Evolutionary conservation across 2,329 filamentous ascomycete genomes (phyloP).

Genomic region (Ophiosphaerella narmari): DNA sequence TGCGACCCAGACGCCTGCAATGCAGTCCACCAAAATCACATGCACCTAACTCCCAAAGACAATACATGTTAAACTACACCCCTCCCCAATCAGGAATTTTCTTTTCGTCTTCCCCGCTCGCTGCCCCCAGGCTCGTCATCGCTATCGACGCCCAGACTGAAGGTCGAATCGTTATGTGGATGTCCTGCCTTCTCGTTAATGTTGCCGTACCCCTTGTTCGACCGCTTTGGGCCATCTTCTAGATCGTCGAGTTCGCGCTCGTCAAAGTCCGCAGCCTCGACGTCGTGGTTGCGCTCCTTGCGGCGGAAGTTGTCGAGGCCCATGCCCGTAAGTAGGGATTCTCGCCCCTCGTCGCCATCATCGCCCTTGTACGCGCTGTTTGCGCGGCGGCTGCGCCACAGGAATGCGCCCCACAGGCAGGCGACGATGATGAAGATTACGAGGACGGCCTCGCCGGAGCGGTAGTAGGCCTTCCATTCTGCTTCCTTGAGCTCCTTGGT

Average conservation of each 20-base stretch:
- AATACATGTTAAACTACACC: neutral
- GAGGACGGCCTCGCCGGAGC: constrained; percentile 83
- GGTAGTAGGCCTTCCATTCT: constrained; percentile 86
- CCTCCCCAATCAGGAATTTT: constrained; percentile 21
- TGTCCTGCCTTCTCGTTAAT: constrained; percentile 33
- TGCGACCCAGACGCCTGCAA: constrained; percentile 13
- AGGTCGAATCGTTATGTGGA: constrained; percentile 47
- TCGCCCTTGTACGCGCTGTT: constrained; percentile 52
- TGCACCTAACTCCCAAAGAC: no score
- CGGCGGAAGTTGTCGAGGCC: constrained; percentile 54
- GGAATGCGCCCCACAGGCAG: constrained; percentile 72
- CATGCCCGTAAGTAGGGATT: constrained; percentile 51
- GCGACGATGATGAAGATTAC: constrained; percentile 79
- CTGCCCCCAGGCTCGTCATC: constrained; percentile 42
- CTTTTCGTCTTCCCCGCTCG: constrained; percentile 37
- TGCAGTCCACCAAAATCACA: constrained; percentile 8
- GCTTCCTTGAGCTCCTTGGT: constrained; percentile 78
- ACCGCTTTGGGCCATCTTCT: constrained; percentile 35
- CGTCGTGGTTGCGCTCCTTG: constrained; percentile 52
- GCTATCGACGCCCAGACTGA: constrained; percentile 55
- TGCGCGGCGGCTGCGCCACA: constrained; percentile 58
- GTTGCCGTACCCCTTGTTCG: constrained; percentile 29
- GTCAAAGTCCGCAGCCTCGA: constrained; percentile 67
- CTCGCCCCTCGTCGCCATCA: constrained; percentile 48
- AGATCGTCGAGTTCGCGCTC: constrained; percentile 64